Evolutionary conservation across 352 stramenopile species (phyloP), one percentile per base, ranked within the genome.

Genomic region (Phytophthora crassamura): DNA sequence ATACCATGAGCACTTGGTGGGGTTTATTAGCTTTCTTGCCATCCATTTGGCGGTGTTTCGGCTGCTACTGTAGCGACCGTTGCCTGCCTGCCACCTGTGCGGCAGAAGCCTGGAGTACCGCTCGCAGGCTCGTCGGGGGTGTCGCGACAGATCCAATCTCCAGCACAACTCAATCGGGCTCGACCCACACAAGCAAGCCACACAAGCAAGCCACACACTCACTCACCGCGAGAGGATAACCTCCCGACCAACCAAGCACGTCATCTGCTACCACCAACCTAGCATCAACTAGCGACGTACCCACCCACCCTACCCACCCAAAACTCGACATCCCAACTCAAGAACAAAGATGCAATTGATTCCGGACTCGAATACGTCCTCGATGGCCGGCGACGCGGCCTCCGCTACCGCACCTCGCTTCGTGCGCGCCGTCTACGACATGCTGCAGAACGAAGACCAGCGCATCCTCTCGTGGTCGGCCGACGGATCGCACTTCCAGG

Each of bases 381-480:
- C 7, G n/a, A n/a, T n/a, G n/a, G n/a, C 32, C 12, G 32, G 25
- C 12, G 33, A 62, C 20, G 8, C 35, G 15, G 30, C 43, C 16
- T 36, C 32, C 42, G 28, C 64, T 28, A 47, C 22, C 16, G 65
- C 62, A 10, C 65, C 78, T 46, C 80, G 68, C 15, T 90, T 90
- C 60, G 70, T 90, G 4, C 69, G 66, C 33, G 61, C 72, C 34
- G 53, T 88, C 35, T 75, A 77, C 69, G 67, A 84, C 64, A 90
- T 88, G 67, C 77, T 89, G n/a, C n/a, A n/a, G n/a, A n/a, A n/a
- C n/a, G n/a, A n/a, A n/a, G n/a, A n/a, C n/a, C n/a, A n/a, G n/a
- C n/a, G n/a, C n/a, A n/a, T n/a, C n/a, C n/a, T n/a, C n/a, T n/a
- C n/a, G n/a, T n/a, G n/a, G n/a, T n/a, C n/a, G n/a, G n/a, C n/a